Evolutionary conservation across 2,329 filamentous ascomycete genomes (phyloP).

Genomic region (Verticillium nubilum): DNA sequence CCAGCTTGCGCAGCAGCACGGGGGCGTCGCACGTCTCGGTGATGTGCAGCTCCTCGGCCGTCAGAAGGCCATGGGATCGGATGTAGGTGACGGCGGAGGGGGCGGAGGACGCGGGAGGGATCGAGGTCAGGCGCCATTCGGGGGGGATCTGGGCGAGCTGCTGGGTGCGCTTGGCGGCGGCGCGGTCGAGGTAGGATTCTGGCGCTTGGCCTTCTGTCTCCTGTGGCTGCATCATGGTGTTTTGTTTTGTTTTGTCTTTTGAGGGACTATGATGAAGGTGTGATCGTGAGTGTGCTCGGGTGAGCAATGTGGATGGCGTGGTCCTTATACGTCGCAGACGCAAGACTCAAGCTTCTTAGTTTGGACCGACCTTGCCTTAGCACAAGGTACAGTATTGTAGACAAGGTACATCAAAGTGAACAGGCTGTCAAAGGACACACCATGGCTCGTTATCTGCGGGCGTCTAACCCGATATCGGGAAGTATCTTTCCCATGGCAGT

Average conservation of each 20-base stretch:
- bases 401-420: not conserved
- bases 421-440: not conserved
- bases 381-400: not conserved
- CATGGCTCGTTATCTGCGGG: not conserved
- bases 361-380: not conserved
- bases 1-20: slow-evolving; percentile 21
- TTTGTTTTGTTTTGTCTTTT: too few relatives aligned
- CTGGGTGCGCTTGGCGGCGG: not conserved
- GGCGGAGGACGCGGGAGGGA: not conserved
- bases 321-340: not conserved
- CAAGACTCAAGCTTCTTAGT: not conserved
- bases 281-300: not conserved
- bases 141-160: not conserved
- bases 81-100: slow-evolving; percentile 4
- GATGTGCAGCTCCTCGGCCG: slow-evolving; percentile 27
- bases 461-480: not conserved
- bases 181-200: not conserved
- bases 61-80: slow-evolving; percentile 21
- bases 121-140: slow-evolving; percentile 2
- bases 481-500: not conserved
- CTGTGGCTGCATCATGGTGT: not conserved
- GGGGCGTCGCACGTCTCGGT: slow-evolving; percentile 27
- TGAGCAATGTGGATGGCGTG: too few relatives aligned
- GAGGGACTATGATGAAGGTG: not conserved
- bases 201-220: not conserved